These are phyloP conservation scores for Nematocida sp. DNA, from an alignment of 371 early-diverging fungal species.

Conservation along the genomic window DNA sequence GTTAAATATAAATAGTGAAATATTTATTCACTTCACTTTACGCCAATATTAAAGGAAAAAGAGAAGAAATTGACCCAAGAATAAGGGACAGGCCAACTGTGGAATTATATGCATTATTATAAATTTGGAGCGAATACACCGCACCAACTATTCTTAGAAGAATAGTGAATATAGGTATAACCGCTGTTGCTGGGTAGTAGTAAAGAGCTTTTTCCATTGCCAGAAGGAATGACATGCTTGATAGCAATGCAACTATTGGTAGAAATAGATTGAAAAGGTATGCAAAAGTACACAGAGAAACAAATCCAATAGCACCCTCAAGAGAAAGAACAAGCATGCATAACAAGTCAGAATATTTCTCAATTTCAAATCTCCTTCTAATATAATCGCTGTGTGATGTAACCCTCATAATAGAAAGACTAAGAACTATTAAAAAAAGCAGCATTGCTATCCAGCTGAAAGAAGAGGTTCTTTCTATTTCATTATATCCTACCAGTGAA, in stretches of 20 bases:
- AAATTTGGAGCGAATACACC: constrained; percentile 5
- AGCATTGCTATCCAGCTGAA: constrained; percentile 11
- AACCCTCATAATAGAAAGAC: constrained; percentile 20
- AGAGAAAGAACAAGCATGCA: constrained; percentile 38
- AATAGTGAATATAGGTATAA: constrained; percentile 54
- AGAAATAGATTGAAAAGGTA: not conserved
- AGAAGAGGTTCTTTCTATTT: not conserved
- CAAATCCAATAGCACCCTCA: constrained; percentile 43
- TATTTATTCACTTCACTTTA: not conserved
- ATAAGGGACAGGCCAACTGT: constrained; percentile 18
- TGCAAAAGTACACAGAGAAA: constrained; percentile 26
- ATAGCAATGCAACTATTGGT: constrained; percentile 10
- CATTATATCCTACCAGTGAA: constrained; percentile 36
- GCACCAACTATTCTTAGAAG: constrained; percentile 18
- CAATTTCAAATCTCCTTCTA: not conserved
- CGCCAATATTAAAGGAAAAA: constrained; percentile 55
- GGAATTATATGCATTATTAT: constrained; percentile 9
- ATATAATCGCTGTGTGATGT: constrained; percentile 10
- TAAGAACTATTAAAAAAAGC: not conserved
- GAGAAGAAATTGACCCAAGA: constrained; percentile 27
- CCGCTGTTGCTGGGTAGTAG: constrained; percentile 60
- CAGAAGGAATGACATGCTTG: constrained; percentile 38
- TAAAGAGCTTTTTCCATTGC: constrained; percentile 56
- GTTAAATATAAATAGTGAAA: not conserved
- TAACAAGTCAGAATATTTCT: constrained; percentile 33